Evolutionary conservation across 1,284 basidiomycete genomes (phyloP).

Genomic region (Neolentinus lepideus): DNA sequence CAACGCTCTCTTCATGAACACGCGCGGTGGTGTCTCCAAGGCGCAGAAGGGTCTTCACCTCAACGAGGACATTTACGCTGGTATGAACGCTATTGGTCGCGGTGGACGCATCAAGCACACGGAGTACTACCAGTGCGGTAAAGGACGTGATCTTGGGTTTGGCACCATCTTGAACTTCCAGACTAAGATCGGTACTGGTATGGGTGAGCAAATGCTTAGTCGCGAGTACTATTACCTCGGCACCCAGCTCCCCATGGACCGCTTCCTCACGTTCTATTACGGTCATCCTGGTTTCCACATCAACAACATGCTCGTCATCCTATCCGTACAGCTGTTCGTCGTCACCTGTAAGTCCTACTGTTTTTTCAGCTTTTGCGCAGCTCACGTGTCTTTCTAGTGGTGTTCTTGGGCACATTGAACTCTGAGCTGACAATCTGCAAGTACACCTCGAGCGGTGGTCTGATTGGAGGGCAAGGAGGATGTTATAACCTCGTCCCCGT

Average conservation of each 20-base stretch:
- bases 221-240: constrained; percentile 99
- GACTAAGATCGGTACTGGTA: constrained; percentile 99
- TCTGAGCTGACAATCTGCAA: constrained; percentile 72
- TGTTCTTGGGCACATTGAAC: constrained; percentile 89
- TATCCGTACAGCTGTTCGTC: constrained; percentile 92
- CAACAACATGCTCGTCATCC: constrained; percentile 98
- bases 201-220: constrained; percentile 99
- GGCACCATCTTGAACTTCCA: constrained; percentile 99
- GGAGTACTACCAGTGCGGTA: constrained; percentile 98
- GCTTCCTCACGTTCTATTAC: constrained; percentile 99
- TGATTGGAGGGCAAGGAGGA: constrained; percentile 69
- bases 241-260: constrained; percentile 96
- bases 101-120: constrained; percentile 98
- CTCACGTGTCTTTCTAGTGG: constrained; percentile 42
- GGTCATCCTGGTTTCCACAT: constrained; percentile 99
- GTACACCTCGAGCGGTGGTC: constrained; percentile 66
- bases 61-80: constrained; percentile 99
- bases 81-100: constrained; percentile 97
- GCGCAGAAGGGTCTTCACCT: constrained; percentile 98
- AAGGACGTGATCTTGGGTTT: constrained; percentile 98
- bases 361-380: background rate
- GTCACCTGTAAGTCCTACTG: constrained; percentile 56
- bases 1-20: constrained; percentile 97
- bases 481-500: constrained; percentile 90
- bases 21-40: constrained; percentile 97